Evolutionary conservation across 345 rosid species (phyloP).

Genomic region (Luvunga scandens): DNA sequence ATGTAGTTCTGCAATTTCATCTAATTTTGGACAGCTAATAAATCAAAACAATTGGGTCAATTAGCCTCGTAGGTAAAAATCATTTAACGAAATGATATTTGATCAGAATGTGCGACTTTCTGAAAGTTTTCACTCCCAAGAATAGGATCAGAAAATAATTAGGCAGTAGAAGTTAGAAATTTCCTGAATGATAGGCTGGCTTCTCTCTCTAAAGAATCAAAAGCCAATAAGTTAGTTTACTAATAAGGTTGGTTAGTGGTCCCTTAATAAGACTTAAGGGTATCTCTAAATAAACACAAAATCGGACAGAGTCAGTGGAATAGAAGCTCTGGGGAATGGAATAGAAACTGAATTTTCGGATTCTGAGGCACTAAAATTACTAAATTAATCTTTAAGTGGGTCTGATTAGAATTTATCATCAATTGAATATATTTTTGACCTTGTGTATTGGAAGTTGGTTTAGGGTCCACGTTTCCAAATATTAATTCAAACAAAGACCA

Average conservation of each 20-base stretch:
- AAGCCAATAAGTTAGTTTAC: not conserved
- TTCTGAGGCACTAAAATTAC: constrained; percentile 35
- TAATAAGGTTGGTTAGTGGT: constrained; percentile 10
- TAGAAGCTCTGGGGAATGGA: constrained; percentile 96
- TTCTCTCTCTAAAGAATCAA: constrained; percentile 3
- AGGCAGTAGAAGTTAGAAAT: not conserved
- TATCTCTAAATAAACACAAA: constrained; percentile 9
- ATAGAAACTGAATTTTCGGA: constrained; percentile 74
- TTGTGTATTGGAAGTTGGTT: constrained; percentile 54
- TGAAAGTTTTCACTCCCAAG: not conserved
- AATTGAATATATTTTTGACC: constrained; percentile 25
- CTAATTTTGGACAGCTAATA: not conserved
- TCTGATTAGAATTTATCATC: constrained; percentile 17
- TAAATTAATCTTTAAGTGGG: constrained; percentile 28
- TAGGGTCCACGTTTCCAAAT: constrained; percentile 39
- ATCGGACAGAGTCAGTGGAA: constrained; percentile 82
- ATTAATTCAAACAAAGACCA: constrained; percentile 26
- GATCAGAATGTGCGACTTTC: not conserved
- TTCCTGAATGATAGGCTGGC: constrained; percentile 9
- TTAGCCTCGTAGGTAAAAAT: not conserved
- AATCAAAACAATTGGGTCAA: not conserved
- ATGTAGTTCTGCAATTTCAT: not conserved
- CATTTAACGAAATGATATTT: not conserved
- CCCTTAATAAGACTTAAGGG: constrained; percentile 15
- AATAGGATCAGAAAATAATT: not conserved